phyloP scores from a whole-genome alignment of 331 rosid species.

The Telfairia occidentalis region DNA sequence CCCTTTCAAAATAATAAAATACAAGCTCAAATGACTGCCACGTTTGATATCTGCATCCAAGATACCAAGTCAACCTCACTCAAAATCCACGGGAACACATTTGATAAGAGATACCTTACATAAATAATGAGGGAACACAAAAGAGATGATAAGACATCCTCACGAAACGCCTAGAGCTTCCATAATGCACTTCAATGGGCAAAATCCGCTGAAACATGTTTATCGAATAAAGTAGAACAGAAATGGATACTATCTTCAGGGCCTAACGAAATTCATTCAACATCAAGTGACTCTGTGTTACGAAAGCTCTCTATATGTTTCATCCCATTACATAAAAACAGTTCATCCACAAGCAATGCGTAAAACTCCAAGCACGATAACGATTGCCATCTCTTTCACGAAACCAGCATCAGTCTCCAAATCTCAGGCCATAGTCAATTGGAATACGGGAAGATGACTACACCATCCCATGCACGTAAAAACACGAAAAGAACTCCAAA shows the following conservation, averaged over 20 bases:
- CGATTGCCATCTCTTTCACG: neutral
- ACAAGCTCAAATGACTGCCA: neutral
- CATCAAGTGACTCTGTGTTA: neutral
- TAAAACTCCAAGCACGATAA: neutral
- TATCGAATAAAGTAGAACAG: neutral
- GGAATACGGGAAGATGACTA: neutral
- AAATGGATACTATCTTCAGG: neutral
- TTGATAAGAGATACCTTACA: neutral
- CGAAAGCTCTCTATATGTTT: neutral
- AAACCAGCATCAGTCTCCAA: neutral
- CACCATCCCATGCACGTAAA: neutral
- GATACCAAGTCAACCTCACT: neutral
- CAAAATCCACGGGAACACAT: neutral
- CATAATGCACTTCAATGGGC: neutral
- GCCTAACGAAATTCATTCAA: neutral
- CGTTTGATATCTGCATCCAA: neutral
- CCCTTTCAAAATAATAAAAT: neutral
- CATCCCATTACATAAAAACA: neutral
- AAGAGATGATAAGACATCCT: slow-evolving; percentile 4
- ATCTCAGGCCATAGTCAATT: neutral
- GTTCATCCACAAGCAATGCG: neutral
- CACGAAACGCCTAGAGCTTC: neutral
- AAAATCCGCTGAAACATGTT: neutral
- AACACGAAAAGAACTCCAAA: neutral
- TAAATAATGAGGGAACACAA: neutral